phyloP scores from a whole-genome alignment of 331 rosid species.

The Prunus yedoensis region DNA sequence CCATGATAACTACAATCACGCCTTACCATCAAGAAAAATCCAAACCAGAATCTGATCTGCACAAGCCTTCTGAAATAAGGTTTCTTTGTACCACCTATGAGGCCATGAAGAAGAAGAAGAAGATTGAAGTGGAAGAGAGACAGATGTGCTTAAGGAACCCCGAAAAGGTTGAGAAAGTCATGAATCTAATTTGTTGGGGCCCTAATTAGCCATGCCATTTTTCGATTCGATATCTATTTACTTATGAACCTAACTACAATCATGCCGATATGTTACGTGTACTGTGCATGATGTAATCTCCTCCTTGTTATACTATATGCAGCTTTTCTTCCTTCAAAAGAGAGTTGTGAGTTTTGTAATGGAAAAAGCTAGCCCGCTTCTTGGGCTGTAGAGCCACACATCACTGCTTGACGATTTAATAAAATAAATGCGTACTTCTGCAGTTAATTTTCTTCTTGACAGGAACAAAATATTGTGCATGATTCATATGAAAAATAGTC shows the following conservation, averaged over 20 bases:
- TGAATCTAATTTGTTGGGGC: slow-evolving; percentile 38
- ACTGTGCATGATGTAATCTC: neutral
- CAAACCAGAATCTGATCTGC: neutral
- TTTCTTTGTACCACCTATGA: no score
- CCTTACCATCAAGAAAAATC: neutral
- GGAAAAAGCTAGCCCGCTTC: neutral
- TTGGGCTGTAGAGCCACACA: no score
- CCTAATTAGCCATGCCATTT: slow-evolving; percentile 15
- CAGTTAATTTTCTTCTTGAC: neutral
- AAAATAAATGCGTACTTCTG: neutral
- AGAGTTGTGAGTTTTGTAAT: neutral
- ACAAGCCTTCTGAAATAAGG: slow-evolving; percentile 10
- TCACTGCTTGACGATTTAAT: neutral
- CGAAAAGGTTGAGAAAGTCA: slow-evolving; percentile 32
- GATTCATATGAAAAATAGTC: no score
- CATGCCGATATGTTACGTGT: neutral
- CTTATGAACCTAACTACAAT: neutral
- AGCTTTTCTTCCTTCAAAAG: neutral
- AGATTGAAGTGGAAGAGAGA: slow-evolving; percentile 11
- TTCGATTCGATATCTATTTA: no score
- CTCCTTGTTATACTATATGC: neutral
- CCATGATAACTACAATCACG: neutral
- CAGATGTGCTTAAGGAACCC: slow-evolving; percentile 14
- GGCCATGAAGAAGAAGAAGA: no score
- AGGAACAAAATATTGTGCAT: neutral